A percentile compares a stretch with the other conserved stretches of the same genome.
These are phyloP conservation scores for Malassezia psittaci DNA, from an alignment of 1,284 basidiomycete genomes.

Conservation along the genomic window DNA sequence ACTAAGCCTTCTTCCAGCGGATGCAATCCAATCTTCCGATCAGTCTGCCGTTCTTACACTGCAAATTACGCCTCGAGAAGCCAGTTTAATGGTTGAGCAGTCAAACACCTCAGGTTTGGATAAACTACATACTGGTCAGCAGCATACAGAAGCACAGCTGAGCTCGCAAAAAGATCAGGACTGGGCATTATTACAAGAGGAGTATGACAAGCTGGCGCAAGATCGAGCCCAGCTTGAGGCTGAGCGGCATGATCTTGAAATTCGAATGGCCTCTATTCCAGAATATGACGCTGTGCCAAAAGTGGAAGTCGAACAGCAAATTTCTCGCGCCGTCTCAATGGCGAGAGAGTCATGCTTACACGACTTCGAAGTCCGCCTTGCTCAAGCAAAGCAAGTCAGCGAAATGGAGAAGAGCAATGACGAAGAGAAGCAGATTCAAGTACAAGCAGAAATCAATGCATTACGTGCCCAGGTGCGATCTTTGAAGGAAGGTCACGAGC, in stretches of 20 bases:
- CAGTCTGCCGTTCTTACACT: neutral
- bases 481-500: neutral
- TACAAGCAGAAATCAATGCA: neutral
- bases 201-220: neutral
- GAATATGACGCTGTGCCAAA: neutral
- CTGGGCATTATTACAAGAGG: constrained; percentile 6
- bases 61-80: neutral
- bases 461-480: neutral
- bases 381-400: neutral
- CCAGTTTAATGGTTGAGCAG: neutral
- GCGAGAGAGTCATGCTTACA: constrained; percentile 1
- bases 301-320: neutral
- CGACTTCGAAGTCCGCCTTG: constrained; percentile 12
- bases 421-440: neutral
- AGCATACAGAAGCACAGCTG: neutral
- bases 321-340: neutral
- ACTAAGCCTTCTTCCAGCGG: constrained; percentile 1
- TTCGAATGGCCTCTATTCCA: constrained; percentile 1
- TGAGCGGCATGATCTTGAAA: constrained; percentile 16
- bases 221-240: neutral
- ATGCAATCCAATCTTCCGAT: neutral
- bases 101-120: too few relatives aligned
- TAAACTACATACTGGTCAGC: neutral
- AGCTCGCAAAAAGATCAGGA: neutral
- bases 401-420: neutral